Base-by-base conservation (phyloP, 768 basidiomycete species). In the Rhizopogon salebrosus region DNA sequence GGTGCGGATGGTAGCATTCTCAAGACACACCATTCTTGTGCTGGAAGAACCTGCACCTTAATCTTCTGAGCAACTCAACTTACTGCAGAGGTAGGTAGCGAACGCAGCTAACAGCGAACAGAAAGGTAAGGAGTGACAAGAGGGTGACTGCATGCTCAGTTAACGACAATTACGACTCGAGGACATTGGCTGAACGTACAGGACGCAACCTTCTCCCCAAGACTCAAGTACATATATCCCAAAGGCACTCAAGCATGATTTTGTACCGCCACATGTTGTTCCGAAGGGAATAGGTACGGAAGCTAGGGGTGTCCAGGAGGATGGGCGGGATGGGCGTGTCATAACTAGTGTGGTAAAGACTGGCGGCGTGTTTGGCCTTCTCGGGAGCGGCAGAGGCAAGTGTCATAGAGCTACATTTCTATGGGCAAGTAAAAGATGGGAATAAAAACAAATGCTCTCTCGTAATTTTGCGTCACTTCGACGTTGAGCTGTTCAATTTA, bases 181-280 rank as follows among this genome's bases (percentile, higher is more conserved):
- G 16, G 46, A 37, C 36, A 55, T 42, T 41, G 14, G 48, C 3
- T 6, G 22, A 22, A 74, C 84, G 63, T 62, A 85, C 85, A 62
- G 52, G 82, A 72, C 35, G 85, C 63, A 41, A 78, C 60, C 60
- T 83, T 82, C 73, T 87, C 87, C n/a, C 86, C 85, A 86, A 53
- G 80, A 75, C 62, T 88, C 84, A 53, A 86, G 66, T 60, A 85
- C 75, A 26, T 75, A 73, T 37, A 85, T 68, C 6, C 74, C 85
- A 54, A 82, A 80, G 0, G 83, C 84, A 2, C 63, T 85, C 83
- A 31, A 87, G 64, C 70, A 78, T 73, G 48, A 85, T 64, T 55
- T 80, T 72, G 64, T 73, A 70, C 13, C 73, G 75, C 82, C 84
- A 83, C 43, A 83, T 51, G 56, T 66, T 60, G 51, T 64, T 60